Conservation (phyloP, 805 yeast species). For the Nakazawaea molendinolei region DNA sequence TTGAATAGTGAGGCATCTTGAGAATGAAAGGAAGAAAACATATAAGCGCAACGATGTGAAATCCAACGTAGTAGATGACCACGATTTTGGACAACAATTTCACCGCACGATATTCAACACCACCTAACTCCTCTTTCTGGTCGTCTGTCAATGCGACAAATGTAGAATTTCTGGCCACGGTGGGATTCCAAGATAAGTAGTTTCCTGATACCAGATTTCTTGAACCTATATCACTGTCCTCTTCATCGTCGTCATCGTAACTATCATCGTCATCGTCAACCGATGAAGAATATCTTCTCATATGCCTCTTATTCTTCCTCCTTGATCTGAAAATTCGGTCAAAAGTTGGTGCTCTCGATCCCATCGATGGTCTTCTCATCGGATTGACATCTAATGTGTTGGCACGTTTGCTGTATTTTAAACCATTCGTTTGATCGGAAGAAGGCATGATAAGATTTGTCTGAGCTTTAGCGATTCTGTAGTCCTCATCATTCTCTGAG, state of each 20-base stretch:
- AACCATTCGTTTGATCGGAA: slow-evolving; percentile 28
- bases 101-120: slow-evolving; percentile 91
- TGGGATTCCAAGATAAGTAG: slow-evolving; percentile 86
- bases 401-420: slow-evolving; percentile 35
- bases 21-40: slow-evolving; percentile 60
- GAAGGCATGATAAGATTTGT: slow-evolving; percentile 30
- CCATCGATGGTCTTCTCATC: slow-evolving; percentile 11
- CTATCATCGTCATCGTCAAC: slow-evolving; percentile 15
- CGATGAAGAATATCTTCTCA: slow-evolving; percentile 20
- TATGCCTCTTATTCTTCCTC: slow-evolving; percentile 23
- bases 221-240: slow-evolving; percentile 14
- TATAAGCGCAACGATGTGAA: slow-evolving; percentile 50
- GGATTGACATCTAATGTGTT: slow-evolving; percentile 37
- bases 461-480: slow-evolving; percentile 18
- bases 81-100: slow-evolving; percentile 67
- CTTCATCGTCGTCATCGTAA: slow-evolving; percentile 27
- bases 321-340: slow-evolving; percentile 32
- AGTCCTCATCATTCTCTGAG: slow-evolving; percentile 15
- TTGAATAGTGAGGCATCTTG: slow-evolving; percentile 32
- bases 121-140: slow-evolving; percentile 93
- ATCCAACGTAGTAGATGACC: slow-evolving; percentile 64
- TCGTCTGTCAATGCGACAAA: slow-evolving; percentile 75
- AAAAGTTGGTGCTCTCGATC: slow-evolving; percentile 39
- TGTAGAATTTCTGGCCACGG: slow-evolving; percentile 88
- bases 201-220: slow-evolving; percentile 38